Base-by-base conservation (phyloP, 352 stramenopile species). In the Detonula confervacea region DNA sequence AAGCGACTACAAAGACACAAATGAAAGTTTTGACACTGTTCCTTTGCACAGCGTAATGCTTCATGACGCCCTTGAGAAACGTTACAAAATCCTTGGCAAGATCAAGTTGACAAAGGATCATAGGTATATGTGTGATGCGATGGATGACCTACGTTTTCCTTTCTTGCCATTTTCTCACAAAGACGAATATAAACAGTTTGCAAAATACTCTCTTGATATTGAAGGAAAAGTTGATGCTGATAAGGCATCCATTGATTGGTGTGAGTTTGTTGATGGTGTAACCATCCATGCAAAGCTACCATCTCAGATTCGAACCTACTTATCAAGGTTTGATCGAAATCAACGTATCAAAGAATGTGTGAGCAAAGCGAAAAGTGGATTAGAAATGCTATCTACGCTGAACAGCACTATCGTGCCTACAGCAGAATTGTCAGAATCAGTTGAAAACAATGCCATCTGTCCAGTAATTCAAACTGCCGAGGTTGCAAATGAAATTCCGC, bases 61-160 rank as follows among this genome's bases (percentile, higher is more conserved):
- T 16, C 39, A 49, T 2, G n/a, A 16, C n/a, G 39, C 8, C 16
- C 39, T 49, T 42, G 35, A 42, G 5, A 49, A 49, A 49, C 12
- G 8, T n/a, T 37, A 22, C 44, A 29, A 22, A 16, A 69, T 46
- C 6, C 64, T 39, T 22, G 67, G 49, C 59, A 44, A 30, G 44
- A 35, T 76, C 0, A 80, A 62, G 35, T 49, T 86, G n/a, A 86
- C 78, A 54, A n/a, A 8, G n/a, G 78, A 86, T n/a, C 78, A 83
- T 37, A n/a, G 46, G 46, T 86, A 83, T 27, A 27, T 83, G 0
- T 33, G n/a, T 2, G 62, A 76, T 49, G 56, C 65, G 55, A 80
- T 80, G 66, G 63, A 63, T 18, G 3, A 8, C 8, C 55, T 37
- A 22, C 14, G 29, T 3, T 47, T 86, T n/a, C 73, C 78, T 44